phyloP scores from a whole-genome alignment of 2,329 filamentous ascomycete species.

The Cucurbitaria berberidis region DNA sequence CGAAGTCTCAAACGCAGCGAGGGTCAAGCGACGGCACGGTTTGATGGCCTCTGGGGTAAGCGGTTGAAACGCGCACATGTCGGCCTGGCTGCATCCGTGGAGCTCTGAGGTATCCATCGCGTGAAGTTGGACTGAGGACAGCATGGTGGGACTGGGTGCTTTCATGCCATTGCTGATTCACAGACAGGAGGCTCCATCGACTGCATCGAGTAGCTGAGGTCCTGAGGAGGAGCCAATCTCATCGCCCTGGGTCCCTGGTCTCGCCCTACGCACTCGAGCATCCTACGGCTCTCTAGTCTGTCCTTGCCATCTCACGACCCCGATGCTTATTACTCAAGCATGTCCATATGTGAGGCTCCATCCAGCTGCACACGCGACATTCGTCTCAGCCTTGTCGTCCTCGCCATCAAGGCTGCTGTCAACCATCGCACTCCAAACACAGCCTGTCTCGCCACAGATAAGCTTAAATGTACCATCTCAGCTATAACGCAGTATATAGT shows the following conservation, averaged over 20 bases:
- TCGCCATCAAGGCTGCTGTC: background rate
- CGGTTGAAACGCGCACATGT: constrained; percentile 15
- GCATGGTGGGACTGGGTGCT: background rate
- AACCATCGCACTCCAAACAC: background rate
- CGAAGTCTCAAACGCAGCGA: constrained; percentile 28
- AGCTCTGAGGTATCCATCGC: constrained; percentile 4
- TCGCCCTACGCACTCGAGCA: too few relatives aligned
- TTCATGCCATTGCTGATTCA: background rate
- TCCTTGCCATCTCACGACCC: too few relatives aligned
- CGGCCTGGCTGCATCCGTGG: constrained; percentile 16
- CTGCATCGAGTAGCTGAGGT: too few relatives aligned
- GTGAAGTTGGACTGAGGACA: constrained; percentile 1
- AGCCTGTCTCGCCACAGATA: constrained; percentile 3
- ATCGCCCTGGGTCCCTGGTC: too few relatives aligned
- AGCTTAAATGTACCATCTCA: constrained; percentile 8
- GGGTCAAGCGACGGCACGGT: constrained; percentile 24
- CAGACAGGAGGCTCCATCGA: too few relatives aligned
- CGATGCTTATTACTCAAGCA: background rate
- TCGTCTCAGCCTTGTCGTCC: constrained; percentile 6
- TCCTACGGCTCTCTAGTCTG: too few relatives aligned
- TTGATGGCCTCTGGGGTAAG: constrained; percentile 16
- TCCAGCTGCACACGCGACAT: constrained; percentile 8
- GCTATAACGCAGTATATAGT: constrained; percentile 8
- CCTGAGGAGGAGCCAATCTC: too few relatives aligned
- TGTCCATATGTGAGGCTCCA: constrained; percentile 9